Base-by-base conservation (phyloP, 345 rosid species). In the Gossypioides kirkii region DNA sequence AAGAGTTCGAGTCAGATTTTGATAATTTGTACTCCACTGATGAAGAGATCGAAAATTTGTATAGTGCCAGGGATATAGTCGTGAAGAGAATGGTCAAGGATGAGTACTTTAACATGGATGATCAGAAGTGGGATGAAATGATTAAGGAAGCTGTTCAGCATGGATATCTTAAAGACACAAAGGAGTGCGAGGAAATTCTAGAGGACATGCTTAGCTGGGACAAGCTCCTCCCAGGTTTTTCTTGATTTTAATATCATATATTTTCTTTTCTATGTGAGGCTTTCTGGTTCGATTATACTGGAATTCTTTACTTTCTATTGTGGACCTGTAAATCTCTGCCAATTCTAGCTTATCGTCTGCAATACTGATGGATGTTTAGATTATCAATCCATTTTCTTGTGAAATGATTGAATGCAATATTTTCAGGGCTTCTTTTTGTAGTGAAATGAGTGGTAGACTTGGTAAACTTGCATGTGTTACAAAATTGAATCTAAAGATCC, bases 121-220 rank as follows among this genome's bases (percentile, higher is more conserved):
- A 87, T 5, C 82, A 78, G 84, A 89, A 92, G 81, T 95, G 97
- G 97, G 99, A 95, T 77, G 82, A 69, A 25, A 88, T 95, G 88
- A 62, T 95, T 75, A 80, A 78, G 71, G 97, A 95, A 79, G 88
- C 90, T 0, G 71, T 84, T 55, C 78, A 82, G 49, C 86, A 87
- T 20, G 97, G 97, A 16, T 65, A 78, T 78, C 73, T 95, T 28
- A 84, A 65, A 71, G 89, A 92, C 81, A 90, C 99, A 6, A 84
- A 79, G 78, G 91, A 90, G 70, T 95, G 99, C 67, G 99, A 92
- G 61, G 84, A 79, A 60, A 84, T 89, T 83, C 83, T 92, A 22
- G 96, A 95, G 82, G 98, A 88, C 82, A 92, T 89, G 94, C 93
- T 90, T 74, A 78, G 84, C 65, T 92, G 98, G 99, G 94, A 89